These are phyloP conservation scores for Colletotrichum neosansevieriae DNA, from an alignment of 2,329 filamentous ascomycete species.

Conservation along the genomic window DNA sequence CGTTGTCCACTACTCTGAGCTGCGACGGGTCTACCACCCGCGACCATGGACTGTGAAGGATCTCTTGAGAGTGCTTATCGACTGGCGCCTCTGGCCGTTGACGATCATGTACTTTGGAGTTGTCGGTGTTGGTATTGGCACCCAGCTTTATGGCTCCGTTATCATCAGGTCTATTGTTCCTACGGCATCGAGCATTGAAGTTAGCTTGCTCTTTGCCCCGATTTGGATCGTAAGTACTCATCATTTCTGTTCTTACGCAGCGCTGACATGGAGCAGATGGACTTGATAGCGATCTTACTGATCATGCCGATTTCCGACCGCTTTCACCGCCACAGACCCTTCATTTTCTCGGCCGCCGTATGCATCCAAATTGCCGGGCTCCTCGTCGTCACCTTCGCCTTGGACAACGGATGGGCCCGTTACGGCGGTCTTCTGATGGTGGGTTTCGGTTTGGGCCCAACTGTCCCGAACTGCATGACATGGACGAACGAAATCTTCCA, in stretches of 20 bases:
- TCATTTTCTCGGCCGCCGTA: constrained; percentile 84
- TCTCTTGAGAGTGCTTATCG: constrained; percentile 76
- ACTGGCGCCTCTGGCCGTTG: constrained; percentile 91
- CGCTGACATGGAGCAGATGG: constrained; percentile 66
- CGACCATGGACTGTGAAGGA: constrained; percentile 80
- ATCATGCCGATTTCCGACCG: constrained; percentile 89
- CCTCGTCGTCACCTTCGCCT: constrained; percentile 81
- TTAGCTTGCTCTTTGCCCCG: constrained; percentile 87
- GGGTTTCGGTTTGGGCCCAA: constrained; percentile 90
- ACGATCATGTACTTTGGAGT: constrained; percentile 95
- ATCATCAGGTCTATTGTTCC: constrained; percentile 87
- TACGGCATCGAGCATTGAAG: constrained; percentile 76
- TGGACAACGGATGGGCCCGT: constrained; percentile 79
- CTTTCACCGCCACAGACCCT: constrained; percentile 82
- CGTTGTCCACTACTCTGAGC: constrained; percentile 83
- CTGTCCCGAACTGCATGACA: constrained; percentile 93
- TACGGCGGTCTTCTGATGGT: constrained; percentile 92
- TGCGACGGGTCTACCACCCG: constrained; percentile 83
- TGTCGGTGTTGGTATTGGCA: constrained; percentile 91
- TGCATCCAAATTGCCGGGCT: constrained; percentile 86
- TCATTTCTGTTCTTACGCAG: constrained; percentile 19
- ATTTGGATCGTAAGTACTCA: constrained; percentile 83
- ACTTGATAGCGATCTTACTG: constrained; percentile 86
- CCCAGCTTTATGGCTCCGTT: constrained; percentile 87
- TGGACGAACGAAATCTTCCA: constrained; percentile 95